phyloP scores from a whole-genome alignment of 371 early-diverging fungal species.

The Mucor irregularis region DNA sequence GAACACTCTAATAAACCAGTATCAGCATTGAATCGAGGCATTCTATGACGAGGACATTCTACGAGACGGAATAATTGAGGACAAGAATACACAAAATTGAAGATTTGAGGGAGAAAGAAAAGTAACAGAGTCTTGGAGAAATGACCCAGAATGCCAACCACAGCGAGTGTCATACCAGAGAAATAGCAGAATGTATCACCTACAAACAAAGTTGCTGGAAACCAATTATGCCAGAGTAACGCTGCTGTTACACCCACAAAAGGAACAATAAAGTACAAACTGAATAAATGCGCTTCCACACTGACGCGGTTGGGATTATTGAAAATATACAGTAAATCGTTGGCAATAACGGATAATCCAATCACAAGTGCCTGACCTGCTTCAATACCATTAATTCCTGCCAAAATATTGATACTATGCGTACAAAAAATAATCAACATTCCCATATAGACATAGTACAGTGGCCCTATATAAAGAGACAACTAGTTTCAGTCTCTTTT shows the following conservation, averaged over 20 bases:
- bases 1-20: constrained; percentile 54
- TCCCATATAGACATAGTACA: constrained; percentile 94
- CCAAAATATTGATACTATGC: constrained; percentile 97
- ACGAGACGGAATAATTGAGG: constrained; percentile 95
- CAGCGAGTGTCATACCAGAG: constrained; percentile 98
- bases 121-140: constrained; percentile 92
- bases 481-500: background rate
- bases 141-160: constrained; percentile 92
- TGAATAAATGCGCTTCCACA: constrained; percentile 77
- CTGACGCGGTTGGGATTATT: constrained; percentile 49
- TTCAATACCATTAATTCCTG: constrained; percentile 98
- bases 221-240: constrained; percentile 87
- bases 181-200: constrained; percentile 98
- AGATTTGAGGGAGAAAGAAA: constrained; percentile 94
- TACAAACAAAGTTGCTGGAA: constrained; percentile 93
- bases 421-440: constrained; percentile 93
- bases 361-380: constrained; percentile 92
- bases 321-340: constrained; percentile 73
- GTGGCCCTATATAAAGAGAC: constrained; percentile 52
- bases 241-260: constrained; percentile 85
- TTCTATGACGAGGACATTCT: constrained; percentile 96
- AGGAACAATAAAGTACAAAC: constrained; percentile 89
- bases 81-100: constrained; percentile 94
- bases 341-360: constrained; percentile 77
- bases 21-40: constrained; percentile 75